Evolutionary conservation across 1,139 yeast genomes (phyloP).

Genomic region (Meyerozyma smithsonii): DNA sequence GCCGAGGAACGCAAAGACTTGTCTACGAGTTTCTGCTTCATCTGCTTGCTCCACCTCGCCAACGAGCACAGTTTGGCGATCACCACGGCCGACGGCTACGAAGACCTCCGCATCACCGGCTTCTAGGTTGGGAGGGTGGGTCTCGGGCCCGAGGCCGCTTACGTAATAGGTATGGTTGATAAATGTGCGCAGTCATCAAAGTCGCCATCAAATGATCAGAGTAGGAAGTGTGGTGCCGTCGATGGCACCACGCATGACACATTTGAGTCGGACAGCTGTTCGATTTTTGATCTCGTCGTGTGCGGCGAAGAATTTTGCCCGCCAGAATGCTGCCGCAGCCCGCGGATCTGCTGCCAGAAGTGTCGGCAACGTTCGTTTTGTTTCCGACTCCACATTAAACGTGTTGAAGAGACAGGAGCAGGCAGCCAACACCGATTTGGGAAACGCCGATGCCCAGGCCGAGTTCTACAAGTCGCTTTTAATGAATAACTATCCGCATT

Average conservation of each 20-base stretch:
- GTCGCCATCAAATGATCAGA: constrained; percentile 1
- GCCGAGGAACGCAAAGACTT: constrained; percentile 53
- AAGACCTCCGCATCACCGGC: constrained; percentile 54
- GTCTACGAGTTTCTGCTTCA: constrained; percentile 84
- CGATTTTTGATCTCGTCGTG: neutral
- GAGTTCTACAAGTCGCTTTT: constrained; percentile 71
- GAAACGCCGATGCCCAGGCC: constrained; percentile 70
- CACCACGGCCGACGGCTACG: constrained; percentile 48
- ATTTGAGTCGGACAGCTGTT: neutral
- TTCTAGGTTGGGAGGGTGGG: constrained; percentile 25
- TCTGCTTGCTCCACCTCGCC: constrained; percentile 80
- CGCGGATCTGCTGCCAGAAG: neutral
- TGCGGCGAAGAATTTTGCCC: neutral
- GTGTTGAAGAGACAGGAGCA: constrained; percentile 71
- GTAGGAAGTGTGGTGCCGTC: neutral
- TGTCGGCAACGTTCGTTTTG: constrained; percentile 6
- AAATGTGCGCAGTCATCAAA: neutral
- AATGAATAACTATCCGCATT: constrained; percentile 82
- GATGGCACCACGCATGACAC: neutral
- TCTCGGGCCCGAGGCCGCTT: constrained; percentile 33
- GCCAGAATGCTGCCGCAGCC: neutral
- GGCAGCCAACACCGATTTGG: constrained; percentile 68
- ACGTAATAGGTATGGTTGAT: neutral
- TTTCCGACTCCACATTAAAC: constrained; percentile 23
- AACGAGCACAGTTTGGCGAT: constrained; percentile 79